Conservation (phyloP, 73 alveolate genomes). For the Paramecium caudatum region DNA sequence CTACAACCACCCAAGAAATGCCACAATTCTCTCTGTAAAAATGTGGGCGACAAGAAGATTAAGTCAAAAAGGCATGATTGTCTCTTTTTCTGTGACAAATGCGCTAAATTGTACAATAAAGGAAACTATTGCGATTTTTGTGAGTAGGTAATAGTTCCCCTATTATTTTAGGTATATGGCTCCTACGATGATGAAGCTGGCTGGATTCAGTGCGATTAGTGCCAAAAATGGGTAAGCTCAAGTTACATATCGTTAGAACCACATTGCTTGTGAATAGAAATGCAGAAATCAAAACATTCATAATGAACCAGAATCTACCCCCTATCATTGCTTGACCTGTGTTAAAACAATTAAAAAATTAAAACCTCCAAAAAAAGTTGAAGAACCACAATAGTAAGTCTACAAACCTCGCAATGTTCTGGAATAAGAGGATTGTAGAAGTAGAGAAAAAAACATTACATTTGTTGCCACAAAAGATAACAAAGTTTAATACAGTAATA, state of each 20-base stretch:
- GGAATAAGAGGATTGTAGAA: constrained; percentile 32
- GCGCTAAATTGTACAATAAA: constrained; percentile 33
- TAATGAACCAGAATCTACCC: constrained; percentile 6
- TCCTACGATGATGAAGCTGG: constrained; percentile 63
- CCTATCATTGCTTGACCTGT: constrained; percentile 41
- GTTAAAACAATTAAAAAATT: constrained; percentile 6
- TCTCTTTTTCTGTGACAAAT: constrained; percentile 47
- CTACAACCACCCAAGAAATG: background rate
- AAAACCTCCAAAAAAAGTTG: background rate
- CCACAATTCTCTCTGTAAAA: background rate
- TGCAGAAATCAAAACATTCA: constrained; percentile 35
- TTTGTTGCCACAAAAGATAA: constrained; percentile 63
- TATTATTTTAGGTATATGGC: constrained; percentile 12
- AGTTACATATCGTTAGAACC: background rate
- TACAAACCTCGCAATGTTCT: background rate
- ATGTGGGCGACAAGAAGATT: constrained; percentile 40
- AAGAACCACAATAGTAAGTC: background rate
- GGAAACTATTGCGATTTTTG: constrained; percentile 67
- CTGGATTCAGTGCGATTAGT: constrained; percentile 42
- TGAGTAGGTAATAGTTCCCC: background rate
- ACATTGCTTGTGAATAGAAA: constrained; percentile 44
- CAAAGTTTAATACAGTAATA: constrained; percentile 52
- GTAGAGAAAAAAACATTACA: constrained; percentile 54
- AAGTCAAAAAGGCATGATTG: constrained; percentile 23
- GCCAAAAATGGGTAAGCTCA: constrained; percentile 51